Evolutionary conservation across 257 asterid species (phyloP), one percentile per base, ranked within the genome.

Genomic region (Salvia hispanica): DNA sequence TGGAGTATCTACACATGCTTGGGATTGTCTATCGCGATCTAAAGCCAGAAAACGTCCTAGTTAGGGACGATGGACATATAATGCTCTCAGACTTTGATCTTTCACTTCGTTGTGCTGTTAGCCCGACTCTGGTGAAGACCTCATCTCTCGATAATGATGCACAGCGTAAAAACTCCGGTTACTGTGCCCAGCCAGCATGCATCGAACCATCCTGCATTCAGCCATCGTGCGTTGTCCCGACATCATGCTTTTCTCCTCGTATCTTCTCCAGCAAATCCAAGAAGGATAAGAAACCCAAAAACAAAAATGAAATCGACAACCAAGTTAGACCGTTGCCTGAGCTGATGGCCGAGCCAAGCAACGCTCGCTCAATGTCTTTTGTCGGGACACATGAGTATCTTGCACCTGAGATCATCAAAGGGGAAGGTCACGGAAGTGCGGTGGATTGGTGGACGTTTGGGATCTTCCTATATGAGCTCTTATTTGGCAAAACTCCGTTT

Each of bases 361-460:
- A 75, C 18, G 90, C 90, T 21, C 76, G 90, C 9, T 84, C 90
- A 0, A 84, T 84, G 90, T 84, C 90, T 0, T 84, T 82, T 13
- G 90, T 84, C 5, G 90, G 90, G 25, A 81, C 89, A 11, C 86
- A 84, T 39, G 89, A 84, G 58, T 84, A 84, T 40, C 72, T 83
- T 11, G 89, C 86, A 10, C 89, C 89, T 0, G 86, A 84, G 67
- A 83, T 83, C 64, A 76, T 84, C 69, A 79, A 81, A 75, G 90
- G 90, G 0, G 91, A 85, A 69, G 91, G 91, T 5, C 91, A 85
- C 40, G 91, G 91, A n/a, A 85, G 91, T 44, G 88, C 88, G 0
- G 91, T 85, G 33, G 90, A 84, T 37, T 84, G 90, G 90, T 84
- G 90, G 90, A 84, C 90, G 12, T 84, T 82, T 14, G 90, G 91